Evolutionary conservation across 352 stramenopile genomes (phyloP), one percentile per base, ranked within the genome.

Genomic region (Thraustochytrium sp.): DNA sequence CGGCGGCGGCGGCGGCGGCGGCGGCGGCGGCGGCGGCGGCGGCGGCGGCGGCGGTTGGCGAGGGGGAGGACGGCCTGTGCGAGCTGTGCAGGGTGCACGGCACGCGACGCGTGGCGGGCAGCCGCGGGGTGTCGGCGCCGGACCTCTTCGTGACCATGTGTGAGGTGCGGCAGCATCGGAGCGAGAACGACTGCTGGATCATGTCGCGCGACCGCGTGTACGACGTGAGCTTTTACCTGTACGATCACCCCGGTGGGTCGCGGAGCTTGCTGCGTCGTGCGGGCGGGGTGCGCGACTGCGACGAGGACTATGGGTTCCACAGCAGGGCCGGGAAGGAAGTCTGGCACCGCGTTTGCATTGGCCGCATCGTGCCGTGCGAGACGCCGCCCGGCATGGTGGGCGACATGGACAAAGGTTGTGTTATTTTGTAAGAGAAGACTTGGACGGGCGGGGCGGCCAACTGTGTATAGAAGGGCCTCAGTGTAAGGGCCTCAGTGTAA

Each of bases 161-260:
- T 62, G 96, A 99, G 77, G 93, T 99, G 34, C 86, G 91, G 37
- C 90, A 92, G 82, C 96, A 99, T 90, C 93, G 91, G 62, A 92
- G 89, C 18, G 82, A 90, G 16, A 90, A 97, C 18, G 95, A 95
- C 86, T 98, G 92, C 83, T 99, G 96, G 96, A 87, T 99, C 38
- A 91, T 99, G 23, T 95, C 96, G 54, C 89, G 89, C 31, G 85
- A 84, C 48, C 88, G 91, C 21, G 91, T 96, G 46, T 95, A 94
- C 85, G 91, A 95, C 86, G 90, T 94, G 26, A 95, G 90, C 56
- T 87, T 90, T 13, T 86, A 93, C 13, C 73, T 95, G 29, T 86
- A 89, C 46, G 84, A 87, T 9, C 92, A 96, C 65, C 92, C 92
- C 0, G 92, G 91, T 0, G 92, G 92, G n/a, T 53, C 87, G 11